phyloP scores from a whole-genome alignment of 2,329 filamentous ascomycete species.

The Aspergillus tamarii region DNA sequence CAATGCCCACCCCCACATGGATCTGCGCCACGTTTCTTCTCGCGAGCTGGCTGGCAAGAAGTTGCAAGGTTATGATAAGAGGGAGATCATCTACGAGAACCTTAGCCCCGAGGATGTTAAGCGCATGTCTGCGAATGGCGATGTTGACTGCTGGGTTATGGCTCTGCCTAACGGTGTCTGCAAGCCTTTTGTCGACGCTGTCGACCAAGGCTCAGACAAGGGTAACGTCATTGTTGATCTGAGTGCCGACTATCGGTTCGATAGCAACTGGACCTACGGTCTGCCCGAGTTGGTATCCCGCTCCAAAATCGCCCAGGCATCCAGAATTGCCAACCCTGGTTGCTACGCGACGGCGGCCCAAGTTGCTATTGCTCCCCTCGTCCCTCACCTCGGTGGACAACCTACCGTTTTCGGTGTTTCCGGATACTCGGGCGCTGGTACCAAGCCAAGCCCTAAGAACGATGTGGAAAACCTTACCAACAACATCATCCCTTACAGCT shows the following conservation, averaged over 20 bases:
- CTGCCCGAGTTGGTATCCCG: conserved; percentile 84
- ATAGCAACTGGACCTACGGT: conserved; percentile 83
- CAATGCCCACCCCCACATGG: conserved; percentile 85
- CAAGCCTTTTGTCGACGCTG: conserved; percentile 89
- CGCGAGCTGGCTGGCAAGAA: conserved; percentile 87
- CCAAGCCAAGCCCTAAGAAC: conserved; percentile 93
- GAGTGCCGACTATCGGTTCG: conserved; percentile 95
- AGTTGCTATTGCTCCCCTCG: conserved; percentile 80
- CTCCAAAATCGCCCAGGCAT: conserved; percentile 74
- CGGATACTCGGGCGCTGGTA: conserved; percentile 92
- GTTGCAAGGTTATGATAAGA: conserved; percentile 87
- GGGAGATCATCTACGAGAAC: conserved; percentile 90
- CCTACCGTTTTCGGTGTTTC: conserved; percentile 89
- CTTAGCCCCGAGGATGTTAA: conserved; percentile 83
- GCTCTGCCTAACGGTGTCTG: conserved; percentile 94
- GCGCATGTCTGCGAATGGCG: conserved; percentile 78
- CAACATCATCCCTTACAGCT: conserved; percentile 87
- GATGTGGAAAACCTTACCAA: conserved; percentile 79
- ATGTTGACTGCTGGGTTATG: conserved; percentile 97
- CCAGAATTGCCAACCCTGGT: conserved; percentile 86
- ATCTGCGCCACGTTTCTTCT: conserved; percentile 88
- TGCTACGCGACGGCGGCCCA: conserved; percentile 95
- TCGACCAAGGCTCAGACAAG: conserved; percentile 69
- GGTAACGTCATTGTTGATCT: conserved; percentile 85
- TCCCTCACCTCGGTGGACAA: conserved; percentile 75